Evolutionary conservation across 768 basidiomycete genomes (phyloP).

Genomic region (Fistulinella prunicolor): DNA sequence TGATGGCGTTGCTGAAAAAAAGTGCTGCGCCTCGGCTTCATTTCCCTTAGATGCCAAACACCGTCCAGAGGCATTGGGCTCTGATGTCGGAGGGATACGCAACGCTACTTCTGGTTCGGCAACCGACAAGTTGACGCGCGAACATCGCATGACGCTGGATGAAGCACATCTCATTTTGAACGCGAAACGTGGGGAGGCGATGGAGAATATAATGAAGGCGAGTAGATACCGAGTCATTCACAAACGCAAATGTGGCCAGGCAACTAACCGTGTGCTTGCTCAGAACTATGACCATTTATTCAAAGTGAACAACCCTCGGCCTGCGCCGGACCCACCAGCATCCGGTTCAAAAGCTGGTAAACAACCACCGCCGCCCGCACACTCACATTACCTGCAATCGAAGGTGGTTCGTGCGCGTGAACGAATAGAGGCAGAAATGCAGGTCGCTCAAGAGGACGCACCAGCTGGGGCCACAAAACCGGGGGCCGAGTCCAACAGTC

Average conservation of each 20-base stretch:
- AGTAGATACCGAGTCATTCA: slow-evolving; percentile 19
- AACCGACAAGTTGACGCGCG: slow-evolving; percentile 79
- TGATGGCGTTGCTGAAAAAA: neutral
- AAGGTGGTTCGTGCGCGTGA: slow-evolving; percentile 96
- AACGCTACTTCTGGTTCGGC: slow-evolving; percentile 70
- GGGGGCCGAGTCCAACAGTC: slow-evolving; percentile 15
- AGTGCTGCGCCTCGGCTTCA: neutral
- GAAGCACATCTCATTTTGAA: slow-evolving; percentile 95
- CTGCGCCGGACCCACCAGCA: slow-evolving; percentile 46
- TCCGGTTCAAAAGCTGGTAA: slow-evolving; percentile 39
- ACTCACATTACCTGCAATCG: slow-evolving; percentile 93
- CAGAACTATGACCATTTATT: slow-evolving; percentile 94
- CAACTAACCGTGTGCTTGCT: slow-evolving; percentile 1
- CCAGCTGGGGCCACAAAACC: slow-evolving; percentile 16
- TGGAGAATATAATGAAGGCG: slow-evolving; percentile 75
- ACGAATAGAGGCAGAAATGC: slow-evolving; percentile 87
- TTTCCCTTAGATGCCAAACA: slow-evolving; percentile 73
- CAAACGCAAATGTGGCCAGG: neutral
- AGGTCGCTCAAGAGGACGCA: slow-evolving; percentile 26
- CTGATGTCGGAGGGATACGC: slow-evolving; percentile 70
- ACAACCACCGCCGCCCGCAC: slow-evolving; percentile 40
- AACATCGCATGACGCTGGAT: slow-evolving; percentile 90
- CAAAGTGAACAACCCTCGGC: slow-evolving; percentile 79
- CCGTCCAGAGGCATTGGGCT: slow-evolving; percentile 65
- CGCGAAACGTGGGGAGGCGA: slow-evolving; percentile 64